Evolutionary conservation across 1,139 yeast species (phyloP), one percentile per base, ranked within the genome.

Genomic region (Scheffersomyces titani): DNA sequence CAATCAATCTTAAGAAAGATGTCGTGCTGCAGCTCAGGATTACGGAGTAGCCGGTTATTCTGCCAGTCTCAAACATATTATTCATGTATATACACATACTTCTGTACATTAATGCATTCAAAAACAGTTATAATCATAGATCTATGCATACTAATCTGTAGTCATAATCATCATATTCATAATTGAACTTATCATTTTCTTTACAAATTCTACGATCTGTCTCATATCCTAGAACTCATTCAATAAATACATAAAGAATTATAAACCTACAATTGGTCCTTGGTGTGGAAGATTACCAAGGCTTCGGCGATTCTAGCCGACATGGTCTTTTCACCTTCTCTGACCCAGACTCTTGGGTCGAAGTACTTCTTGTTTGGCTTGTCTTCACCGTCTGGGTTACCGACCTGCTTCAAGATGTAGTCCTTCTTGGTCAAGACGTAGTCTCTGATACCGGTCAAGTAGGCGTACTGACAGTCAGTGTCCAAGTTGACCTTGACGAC

Each of bases 261-360:
- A 30, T 30, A 30, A 30, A 30, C 40, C 70, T 84, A 86, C 69
- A 88, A 75, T 76, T 84, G 86, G 75, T 76, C 76, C 76, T 84
- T 81, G 70, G 96, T 82, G 85, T 88, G 93, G 97, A 94, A 94
- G 75, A 90, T 83, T 55, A 81, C 84, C 76, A 94, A 85, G 73
- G 97, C 96, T 77, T 88, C 89, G 63, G 88, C 67, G 72, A 96
- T 85, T 87, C 98, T 91, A 67, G 78, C 81, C 66, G 87, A 70
- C 98, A 94, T 94, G 77, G 98, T 92, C 93, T 92, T 92, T 86
- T 94, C 99, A 86, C 99, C 99, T 82, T 93, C 98, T 87, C 99
- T 93, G 68, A 94, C 98, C 99, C 99, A 94, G 80, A 93, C 98
- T 89, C 99, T 94, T 83, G 99, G 99, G 84, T 94, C 99, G 77